Evolutionary conservation across 441 rosid species (phyloP), one percentile per base, ranked within the genome.

Genomic region (Raphanus hybrid): DNA sequence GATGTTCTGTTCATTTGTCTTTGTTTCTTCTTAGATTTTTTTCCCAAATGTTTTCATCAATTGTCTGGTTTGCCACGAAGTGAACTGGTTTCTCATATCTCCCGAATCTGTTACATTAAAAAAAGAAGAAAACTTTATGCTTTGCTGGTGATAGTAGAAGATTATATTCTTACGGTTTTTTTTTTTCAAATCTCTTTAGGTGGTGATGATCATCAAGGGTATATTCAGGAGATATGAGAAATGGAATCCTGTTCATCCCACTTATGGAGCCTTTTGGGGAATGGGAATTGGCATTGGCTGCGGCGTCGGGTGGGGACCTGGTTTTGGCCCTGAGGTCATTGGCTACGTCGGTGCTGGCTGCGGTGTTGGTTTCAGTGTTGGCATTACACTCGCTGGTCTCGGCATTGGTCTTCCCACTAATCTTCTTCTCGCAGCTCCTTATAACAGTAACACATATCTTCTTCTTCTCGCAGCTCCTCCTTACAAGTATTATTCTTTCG

Each of bases 271-370:
- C 9, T 94, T 94, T 75, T 94, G 97, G 97, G 98, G 97, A 2
- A 91, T 94, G 97, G 98, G 99, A 12, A 39, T 92, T 39, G 97
- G 98, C 41, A 54, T 92, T 71, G 98, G 98, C 7, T 94, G 98
- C 73, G 98, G 98, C 3, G 87, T 94, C 5, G 98, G 99, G 14
- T 94, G 99, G 99, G 97, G 97, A 20, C 99, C 99, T 67, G 97
- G 99, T 26, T 91, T 94, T 70, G 99, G 99, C 35, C 97, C 97
- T 65, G 97, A 91, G 83, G 99, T 89, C 61, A 57, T 57, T 18
- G 61, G 61, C n/a, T 57, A 57, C 3, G 61, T 94, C 34, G 98
- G 98, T 74, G 88, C 98, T 34, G 98, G 98, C 67, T 94, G 98
- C 8, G 98, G 98, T 9, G 73, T 89, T 73, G 98, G 98, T 34